Evolutionary conservation across 805 yeast species (phyloP), one percentile per base, ranked within the genome.

Genomic region (Yarrowia porcina): DNA sequence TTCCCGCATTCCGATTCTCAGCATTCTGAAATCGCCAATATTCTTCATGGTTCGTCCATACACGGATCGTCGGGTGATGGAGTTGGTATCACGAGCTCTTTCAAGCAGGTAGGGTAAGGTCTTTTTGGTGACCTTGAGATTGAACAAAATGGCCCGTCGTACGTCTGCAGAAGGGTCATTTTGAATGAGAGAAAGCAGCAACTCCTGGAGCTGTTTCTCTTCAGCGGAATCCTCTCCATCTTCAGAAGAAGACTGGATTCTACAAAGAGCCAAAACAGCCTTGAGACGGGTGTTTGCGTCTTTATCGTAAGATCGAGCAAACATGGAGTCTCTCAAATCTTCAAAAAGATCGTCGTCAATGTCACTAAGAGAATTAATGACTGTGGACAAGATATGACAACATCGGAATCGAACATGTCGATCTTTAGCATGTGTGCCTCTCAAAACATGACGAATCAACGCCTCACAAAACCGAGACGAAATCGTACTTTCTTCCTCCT

Each of bases 121-220:
- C 1, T 69, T 67, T 3, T 74, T 68, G 42, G 80, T 81, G 67
- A 85, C 86, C 23, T 80, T 83, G 32, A 93, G 72, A 70, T 90
- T 89, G 45, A 87, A 75, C 69, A 91, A 75, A 0, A 93, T 93
- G 0, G 96, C 91, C 65, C 96, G 80, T 67, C 98, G 80, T 1
- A 92, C 97, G 66, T 94, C 98, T 0, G 97, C 85, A 68, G 87
- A 87, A 2, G 89, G 82, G 74, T 93, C 99, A 69, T 87, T 83
- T 69, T 84, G 87, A 68, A 90, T 7, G 84, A 83, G 64, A 78
- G 78, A 64, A 79, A 79, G 30, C 77, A 70, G 33, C 72, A 77
- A 59, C 32, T 52, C 59, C 59, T 52, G 59, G 4, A 52, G 44
- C 76, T 74, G 45, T 72, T 76, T 63, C 71, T 70, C 57, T 68